phyloP scores from a whole-genome alignment of 106 monocot genomes.

The Dendrobium nobile region DNA sequence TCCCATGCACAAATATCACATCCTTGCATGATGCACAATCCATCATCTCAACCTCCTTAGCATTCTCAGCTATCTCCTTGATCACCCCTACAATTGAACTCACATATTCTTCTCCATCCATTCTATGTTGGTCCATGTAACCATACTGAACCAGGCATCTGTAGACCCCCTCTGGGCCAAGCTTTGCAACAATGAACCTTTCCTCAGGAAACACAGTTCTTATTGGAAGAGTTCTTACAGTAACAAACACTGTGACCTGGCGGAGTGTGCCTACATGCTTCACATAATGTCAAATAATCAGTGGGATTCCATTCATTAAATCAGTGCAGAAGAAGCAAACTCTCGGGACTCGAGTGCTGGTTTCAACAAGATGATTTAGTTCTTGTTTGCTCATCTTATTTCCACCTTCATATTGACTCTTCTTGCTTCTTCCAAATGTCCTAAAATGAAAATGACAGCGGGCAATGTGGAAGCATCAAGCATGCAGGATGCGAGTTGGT shows the following conservation, averaged over 20 bases:
- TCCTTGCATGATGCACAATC: conserved; percentile 16
- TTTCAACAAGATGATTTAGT: not conserved
- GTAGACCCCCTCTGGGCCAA: conserved; percentile 41
- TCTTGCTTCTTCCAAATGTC: conserved; percentile 45
- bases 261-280: conserved; percentile 31
- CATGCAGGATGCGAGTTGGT: conserved; percentile 41
- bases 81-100: conserved; percentile 20
- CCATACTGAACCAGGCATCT: conserved; percentile 55
- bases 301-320: conserved; percentile 47
- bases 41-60: conserved; percentile 15
- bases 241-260: conserved; percentile 35
- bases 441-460: conserved; percentile 28
- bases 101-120: conserved; percentile 35
- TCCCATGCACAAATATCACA: conserved; percentile 36
- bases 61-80: conserved; percentile 12
- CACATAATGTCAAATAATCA: conserved; percentile 44
- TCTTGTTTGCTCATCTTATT: conserved; percentile 21
- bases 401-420: conserved; percentile 30
- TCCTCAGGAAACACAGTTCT: conserved; percentile 27
- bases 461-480: conserved; percentile 44
- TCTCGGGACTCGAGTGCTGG: conserved; percentile 30
- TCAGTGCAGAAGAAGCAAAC: conserved; percentile 61
- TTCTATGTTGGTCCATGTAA: conserved; percentile 39
- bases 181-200: conserved; percentile 27
- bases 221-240: conserved; percentile 38